Evolutionary conservation across 129 eudicot genomes (phyloP).

Genomic region (Lonicera japonica): DNA sequence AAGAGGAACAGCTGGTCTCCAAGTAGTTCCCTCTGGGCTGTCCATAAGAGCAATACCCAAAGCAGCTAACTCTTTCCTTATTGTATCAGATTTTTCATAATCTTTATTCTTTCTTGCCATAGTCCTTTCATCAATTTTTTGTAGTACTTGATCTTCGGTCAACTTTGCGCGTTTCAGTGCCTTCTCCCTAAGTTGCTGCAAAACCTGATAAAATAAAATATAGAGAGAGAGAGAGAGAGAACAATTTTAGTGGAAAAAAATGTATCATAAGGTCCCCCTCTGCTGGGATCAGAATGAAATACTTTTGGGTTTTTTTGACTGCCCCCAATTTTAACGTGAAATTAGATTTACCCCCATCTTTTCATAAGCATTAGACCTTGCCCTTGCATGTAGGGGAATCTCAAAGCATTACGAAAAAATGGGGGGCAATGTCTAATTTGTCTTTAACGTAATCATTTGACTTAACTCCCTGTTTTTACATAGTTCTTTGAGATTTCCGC

Average conservation of each 20-base stretch:
- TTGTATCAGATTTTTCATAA: conserved; percentile 71
- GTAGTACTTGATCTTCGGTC: conserved; percentile 54
- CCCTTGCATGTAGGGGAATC: too few species aligned
- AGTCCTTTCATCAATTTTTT: conserved; percentile 59
- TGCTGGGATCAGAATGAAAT: too few species aligned
- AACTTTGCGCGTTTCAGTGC: conserved; percentile 79
- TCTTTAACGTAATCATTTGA: too few species aligned
- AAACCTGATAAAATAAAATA: conserved; percentile 33
- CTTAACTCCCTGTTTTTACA: too few species aligned
- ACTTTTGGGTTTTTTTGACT: too few species aligned
- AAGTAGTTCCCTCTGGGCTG: conserved; percentile 75
- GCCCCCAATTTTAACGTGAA: too few species aligned
- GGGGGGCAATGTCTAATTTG: too few species aligned
- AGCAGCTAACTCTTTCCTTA: conserved; percentile 65
- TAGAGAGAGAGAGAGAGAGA: neutral
- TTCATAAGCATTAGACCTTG: too few species aligned
- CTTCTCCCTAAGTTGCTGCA: conserved; percentile 70
- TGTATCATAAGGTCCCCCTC: neutral
- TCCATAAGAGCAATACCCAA: conserved; percentile 86
- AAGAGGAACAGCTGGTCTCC: conserved; percentile 91
- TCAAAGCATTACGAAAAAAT: too few species aligned
- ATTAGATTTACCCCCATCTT: too few species aligned
- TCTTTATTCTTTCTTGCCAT: conserved; percentile 71
- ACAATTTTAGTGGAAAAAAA: neutral
- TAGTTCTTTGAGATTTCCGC: too few species aligned